Evolutionary conservation across 495 filamentous ascomycete species (phyloP).

Genomic region (Immersiella caudata): DNA sequence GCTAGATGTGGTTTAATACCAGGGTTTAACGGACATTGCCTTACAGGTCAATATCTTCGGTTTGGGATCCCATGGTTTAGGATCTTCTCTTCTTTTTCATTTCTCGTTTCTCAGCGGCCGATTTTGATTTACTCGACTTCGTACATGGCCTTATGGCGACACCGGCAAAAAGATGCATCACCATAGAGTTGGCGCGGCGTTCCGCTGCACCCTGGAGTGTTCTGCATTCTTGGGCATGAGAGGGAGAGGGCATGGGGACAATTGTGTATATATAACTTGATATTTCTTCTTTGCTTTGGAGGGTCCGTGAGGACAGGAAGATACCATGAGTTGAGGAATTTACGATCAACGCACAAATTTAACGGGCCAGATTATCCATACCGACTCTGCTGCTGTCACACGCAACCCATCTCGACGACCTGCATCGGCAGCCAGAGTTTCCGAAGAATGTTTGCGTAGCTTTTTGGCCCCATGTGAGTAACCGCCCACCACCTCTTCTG

Average conservation of each 20-base stretch:
- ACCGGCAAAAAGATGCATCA: conserved; percentile 23
- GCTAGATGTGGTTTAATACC: conserved; percentile 19
- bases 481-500: background rate
- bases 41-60: conserved; percentile 6
- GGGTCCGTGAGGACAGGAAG: background rate
- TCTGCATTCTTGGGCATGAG: conserved; percentile 20
- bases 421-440: background rate
- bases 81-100: conserved; percentile 18
- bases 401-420: background rate
- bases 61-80: background rate
- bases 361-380: background rate
- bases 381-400: background rate
- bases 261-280: conserved; percentile 31
- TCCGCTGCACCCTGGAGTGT: conserved; percentile 13
- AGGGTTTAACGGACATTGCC: background rate
- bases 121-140: conserved; percentile 16
- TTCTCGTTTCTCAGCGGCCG: conserved; percentile 21
- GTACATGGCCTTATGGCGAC: conserved; percentile 20
- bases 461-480: background rate
- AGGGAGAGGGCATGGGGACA: conserved; percentile 13
- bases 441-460: background rate
- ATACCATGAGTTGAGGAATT: conserved; percentile 16
- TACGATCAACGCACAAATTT: conserved; percentile 1
- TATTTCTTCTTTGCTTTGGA: conserved; percentile 17
- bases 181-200: conserved; percentile 19